A percentile compares a stretch with the other conserved stretches of the same genome.
These are phyloP conservation scores for Candida nitratophila DNA, from an alignment of 805 yeast species.

Conservation along the genomic window DNA sequence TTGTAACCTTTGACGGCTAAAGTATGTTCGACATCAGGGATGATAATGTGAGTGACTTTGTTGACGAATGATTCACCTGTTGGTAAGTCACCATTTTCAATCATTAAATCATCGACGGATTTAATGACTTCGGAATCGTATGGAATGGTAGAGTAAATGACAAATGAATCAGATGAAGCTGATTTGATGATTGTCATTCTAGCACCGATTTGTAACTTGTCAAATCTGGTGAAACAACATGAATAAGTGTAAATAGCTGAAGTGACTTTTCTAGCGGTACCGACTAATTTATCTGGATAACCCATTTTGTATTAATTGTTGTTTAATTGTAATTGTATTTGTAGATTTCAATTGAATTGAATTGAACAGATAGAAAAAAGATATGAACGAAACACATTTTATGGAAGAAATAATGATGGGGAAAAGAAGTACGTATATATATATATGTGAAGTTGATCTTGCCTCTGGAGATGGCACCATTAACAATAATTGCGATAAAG, in stretches of 20 bases:
- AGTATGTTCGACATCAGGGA: conserved; percentile 62
- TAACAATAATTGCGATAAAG: too few species aligned
- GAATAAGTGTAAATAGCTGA: conserved; percentile 28
- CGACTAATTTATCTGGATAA: conserved; percentile 31
- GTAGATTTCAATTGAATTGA: too few species aligned
- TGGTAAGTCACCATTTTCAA: conserved; percentile 18
- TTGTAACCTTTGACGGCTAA: conserved; percentile 52
- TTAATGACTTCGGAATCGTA: conserved; percentile 37
- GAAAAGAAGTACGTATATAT: too few species aligned
- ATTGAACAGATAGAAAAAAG: not conserved
- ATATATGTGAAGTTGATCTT: too few species aligned
- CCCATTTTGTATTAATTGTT: conserved; percentile 24
- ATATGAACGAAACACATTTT: too few species aligned
- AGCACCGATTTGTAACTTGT: conserved; percentile 28
- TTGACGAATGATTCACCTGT: conserved; percentile 26
- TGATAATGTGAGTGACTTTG: conserved; percentile 42
- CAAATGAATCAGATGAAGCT: conserved; percentile 22
- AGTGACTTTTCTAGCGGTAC: conserved; percentile 29
- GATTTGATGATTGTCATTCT: conserved; percentile 30
- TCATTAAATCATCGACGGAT: conserved; percentile 26
- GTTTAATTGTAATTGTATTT: not conserved
- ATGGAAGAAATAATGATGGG: too few species aligned
- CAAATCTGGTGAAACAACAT: conserved; percentile 24
- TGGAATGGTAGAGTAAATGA: conserved; percentile 57
- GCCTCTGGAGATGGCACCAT: too few species aligned